These are phyloP conservation scores for Cladosporium sp. DNA, from an alignment of 2,329 filamentous ascomycete genomes.

Conservation along the genomic window DNA sequence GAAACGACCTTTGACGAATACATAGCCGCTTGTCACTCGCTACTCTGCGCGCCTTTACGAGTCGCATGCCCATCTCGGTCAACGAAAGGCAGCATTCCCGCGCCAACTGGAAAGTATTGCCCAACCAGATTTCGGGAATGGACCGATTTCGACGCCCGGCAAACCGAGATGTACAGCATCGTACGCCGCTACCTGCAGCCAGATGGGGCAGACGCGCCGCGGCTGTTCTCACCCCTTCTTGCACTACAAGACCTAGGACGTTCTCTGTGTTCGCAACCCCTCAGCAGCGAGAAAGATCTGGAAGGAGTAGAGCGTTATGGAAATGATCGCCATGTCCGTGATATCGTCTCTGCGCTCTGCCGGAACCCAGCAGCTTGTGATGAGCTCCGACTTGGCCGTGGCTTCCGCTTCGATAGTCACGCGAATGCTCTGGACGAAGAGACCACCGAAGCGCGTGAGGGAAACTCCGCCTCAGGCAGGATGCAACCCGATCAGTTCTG, in stretches of 20 bases:
- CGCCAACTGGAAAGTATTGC: slow-evolving; percentile 4
- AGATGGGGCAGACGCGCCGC: neutral
- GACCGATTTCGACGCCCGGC: slow-evolving; percentile 7
- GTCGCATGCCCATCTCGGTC: neutral
- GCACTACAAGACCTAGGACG: slow-evolving; percentile 6
- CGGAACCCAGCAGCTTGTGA: slow-evolving; percentile 2
- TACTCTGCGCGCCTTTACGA: slow-evolving; percentile 8
- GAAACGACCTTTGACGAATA: slow-evolving; percentile 7
- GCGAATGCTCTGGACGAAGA: slow-evolving; percentile 7
- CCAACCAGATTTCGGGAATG: slow-evolving; percentile 9
- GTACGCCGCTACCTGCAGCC: slow-evolving; percentile 3
- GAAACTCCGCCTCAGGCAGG: neutral
- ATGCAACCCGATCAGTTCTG: slow-evolving; percentile 11
- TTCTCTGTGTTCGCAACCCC: neutral
- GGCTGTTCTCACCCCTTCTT: slow-evolving; percentile 2
- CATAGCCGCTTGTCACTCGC: slow-evolving; percentile 2
- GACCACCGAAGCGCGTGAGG: neutral
- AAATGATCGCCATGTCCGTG: slow-evolving; percentile 6
- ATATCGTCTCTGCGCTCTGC: slow-evolving; percentile 9
- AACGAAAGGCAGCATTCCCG: slow-evolving; percentile 7
- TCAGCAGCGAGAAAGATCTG: slow-evolving; percentile 13
- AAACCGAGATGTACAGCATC: slow-evolving; percentile 1
- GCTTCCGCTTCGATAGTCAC: slow-evolving; percentile 10
- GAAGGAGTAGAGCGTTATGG: slow-evolving; percentile 6
- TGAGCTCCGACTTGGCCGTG: slow-evolving; percentile 9